phyloP scores from a whole-genome alignment of 2,329 filamentous ascomycete species.

The Aureobasidium subglaciale region DNA sequence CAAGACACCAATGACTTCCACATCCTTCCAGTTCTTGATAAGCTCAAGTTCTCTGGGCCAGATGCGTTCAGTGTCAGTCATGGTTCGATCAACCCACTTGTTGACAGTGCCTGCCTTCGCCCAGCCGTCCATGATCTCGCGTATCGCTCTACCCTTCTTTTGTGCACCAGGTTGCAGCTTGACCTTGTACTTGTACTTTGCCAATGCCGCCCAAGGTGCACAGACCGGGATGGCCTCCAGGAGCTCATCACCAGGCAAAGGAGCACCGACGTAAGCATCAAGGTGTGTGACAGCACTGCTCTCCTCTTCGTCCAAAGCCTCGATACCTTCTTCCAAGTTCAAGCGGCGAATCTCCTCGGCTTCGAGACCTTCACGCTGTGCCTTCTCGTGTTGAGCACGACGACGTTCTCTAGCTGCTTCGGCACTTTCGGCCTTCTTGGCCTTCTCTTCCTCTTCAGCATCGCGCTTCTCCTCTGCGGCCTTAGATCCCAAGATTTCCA shows the following conservation, averaged over 20 bases:
- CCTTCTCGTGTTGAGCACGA: constrained; percentile 69
- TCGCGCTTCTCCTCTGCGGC: constrained; percentile 60
- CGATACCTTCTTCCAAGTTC: constrained; percentile 52
- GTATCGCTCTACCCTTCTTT: constrained; percentile 93
- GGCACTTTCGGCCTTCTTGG: constrained; percentile 56
- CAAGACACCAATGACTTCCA: constrained; percentile 73
- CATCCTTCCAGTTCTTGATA: constrained; percentile 70
- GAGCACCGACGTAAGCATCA: constrained; percentile 69
- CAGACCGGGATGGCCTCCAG: constrained; percentile 57
- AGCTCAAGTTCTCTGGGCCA: constrained; percentile 84
- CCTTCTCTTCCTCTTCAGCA: constrained; percentile 51
- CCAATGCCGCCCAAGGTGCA: constrained; percentile 56
- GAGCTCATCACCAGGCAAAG: constrained; percentile 75
- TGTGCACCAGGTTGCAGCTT: constrained; percentile 84
- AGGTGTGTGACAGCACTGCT: constrained; percentile 46
- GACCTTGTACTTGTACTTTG: constrained; percentile 81
- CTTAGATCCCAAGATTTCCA: constrained; percentile 75
- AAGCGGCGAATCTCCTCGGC: constrained; percentile 61
- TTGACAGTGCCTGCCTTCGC: constrained; percentile 52
- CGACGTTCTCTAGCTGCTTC: constrained; percentile 68
- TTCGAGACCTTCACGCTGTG: constrained; percentile 67
- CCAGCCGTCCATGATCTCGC: constrained; percentile 83
- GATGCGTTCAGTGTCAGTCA: constrained; percentile 60
- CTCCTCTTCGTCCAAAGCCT: constrained; percentile 28
- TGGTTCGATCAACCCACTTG: constrained; percentile 38